phyloP scores from a whole-genome alignment of 2,329 filamentous ascomycete species.

The Botrytis pseudocinerea region DNA sequence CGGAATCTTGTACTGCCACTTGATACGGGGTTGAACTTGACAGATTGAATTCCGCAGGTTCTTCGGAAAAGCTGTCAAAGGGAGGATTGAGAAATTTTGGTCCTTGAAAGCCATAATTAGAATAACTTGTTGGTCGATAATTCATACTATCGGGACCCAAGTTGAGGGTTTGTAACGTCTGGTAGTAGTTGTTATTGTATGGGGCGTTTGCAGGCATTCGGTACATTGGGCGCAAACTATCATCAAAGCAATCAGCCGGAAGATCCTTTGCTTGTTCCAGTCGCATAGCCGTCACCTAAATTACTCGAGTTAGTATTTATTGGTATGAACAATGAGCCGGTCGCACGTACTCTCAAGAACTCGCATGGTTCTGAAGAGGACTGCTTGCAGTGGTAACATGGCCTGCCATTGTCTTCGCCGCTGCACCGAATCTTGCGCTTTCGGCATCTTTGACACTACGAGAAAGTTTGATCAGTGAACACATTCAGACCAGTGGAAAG shows the following conservation, averaged over 20 bases:
- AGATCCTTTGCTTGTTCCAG: slow-evolving; percentile 16
- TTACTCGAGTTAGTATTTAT: slow-evolving; percentile 24
- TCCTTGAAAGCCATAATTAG: slow-evolving; percentile 10
- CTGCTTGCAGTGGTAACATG: slow-evolving; percentile 78
- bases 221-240: slow-evolving; percentile 12
- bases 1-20: slow-evolving; percentile 1
- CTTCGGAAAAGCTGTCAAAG: slow-evolving; percentile 9
- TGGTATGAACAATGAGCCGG: neutral
- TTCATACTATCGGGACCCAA: neutral
- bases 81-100: neutral
- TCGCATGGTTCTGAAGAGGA: slow-evolving; percentile 71
- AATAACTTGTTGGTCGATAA: neutral
- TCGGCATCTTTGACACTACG: slow-evolving; percentile 81
- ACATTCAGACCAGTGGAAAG: neutral
- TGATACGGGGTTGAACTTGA: slow-evolving; percentile 11
- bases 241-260: slow-evolving; percentile 9
- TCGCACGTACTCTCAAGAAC: slow-evolving; percentile 70
- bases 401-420: slow-evolving; percentile 76
- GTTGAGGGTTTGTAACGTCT: neutral
- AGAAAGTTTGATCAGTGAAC: slow-evolving; percentile 21
- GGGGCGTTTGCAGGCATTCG: neutral
- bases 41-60: slow-evolving; percentile 11
- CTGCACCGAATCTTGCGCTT: slow-evolving; percentile 95
- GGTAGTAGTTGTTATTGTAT: neutral
- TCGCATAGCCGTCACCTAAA: slow-evolving; percentile 34